Conservation (phyloP, 805 yeast genomes). For the Metschnikowia colocasiae region DNA sequence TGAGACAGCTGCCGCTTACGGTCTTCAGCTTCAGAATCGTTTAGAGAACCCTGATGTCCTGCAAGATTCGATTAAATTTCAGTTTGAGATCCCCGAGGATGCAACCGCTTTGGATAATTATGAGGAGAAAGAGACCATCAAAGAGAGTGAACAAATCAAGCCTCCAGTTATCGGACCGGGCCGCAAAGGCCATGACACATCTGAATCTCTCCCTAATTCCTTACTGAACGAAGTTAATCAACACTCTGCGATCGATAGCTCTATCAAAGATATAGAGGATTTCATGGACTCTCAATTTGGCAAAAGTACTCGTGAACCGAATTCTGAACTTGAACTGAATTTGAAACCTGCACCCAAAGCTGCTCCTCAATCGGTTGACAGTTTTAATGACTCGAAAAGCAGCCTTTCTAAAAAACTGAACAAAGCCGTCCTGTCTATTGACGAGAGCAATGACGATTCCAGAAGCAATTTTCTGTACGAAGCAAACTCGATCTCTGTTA, state of each 20-base stretch:
- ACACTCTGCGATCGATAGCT: constrained; percentile 25
- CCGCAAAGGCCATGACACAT: background rate
- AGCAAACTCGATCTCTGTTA: background rate
- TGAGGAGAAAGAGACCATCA: constrained; percentile 17
- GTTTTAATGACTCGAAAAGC: constrained; percentile 7
- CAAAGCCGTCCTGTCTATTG: background rate
- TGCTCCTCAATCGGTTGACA: background rate
- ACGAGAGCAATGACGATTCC: constrained; percentile 3
- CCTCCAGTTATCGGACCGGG: background rate
- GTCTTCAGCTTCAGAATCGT: constrained; percentile 23
- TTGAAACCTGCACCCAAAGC: background rate
- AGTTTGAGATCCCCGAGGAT: constrained; percentile 7
- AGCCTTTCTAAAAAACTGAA: constrained; percentile 1
- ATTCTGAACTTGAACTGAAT: background rate
- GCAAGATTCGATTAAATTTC: constrained; percentile 9
- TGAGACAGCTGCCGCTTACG: constrained; percentile 27
- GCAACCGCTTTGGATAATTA: constrained; percentile 11
- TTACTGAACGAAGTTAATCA: constrained; percentile 5
- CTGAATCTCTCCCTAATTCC: constrained; percentile 7
- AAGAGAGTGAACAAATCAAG: background rate
- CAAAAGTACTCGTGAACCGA: background rate
- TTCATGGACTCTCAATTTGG: constrained; percentile 35
- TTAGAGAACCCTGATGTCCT: constrained; percentile 9
- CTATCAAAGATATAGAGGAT: constrained; percentile 40
- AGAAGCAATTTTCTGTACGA: constrained; percentile 10